Conservation (phyloP, 2,329 filamentous ascomycete species). For the Sodiomyces alkalinus region DNA sequence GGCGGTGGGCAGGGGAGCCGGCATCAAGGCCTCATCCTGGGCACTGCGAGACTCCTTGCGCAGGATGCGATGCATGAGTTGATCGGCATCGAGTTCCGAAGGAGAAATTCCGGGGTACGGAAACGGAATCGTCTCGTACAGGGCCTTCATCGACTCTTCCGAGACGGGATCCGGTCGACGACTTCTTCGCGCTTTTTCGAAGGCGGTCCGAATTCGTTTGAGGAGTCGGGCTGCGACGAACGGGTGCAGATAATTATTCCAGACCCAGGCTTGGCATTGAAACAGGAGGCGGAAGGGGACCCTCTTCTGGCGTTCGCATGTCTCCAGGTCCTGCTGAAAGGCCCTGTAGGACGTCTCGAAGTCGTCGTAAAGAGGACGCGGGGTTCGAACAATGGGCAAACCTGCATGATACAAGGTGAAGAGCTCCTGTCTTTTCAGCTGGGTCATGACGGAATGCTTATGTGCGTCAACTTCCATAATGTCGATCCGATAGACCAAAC, state of each 20-base stretch:
- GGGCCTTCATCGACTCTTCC: conserved; percentile 33
- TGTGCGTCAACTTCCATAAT: too few relatives aligned
- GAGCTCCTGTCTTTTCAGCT: conserved; percentile 11
- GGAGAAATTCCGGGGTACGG: conserved; percentile 35
- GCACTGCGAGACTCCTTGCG: conserved; percentile 25
- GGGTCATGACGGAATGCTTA: too few relatives aligned
- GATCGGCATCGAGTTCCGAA: conserved; percentile 19
- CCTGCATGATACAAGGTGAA: conserved; percentile 8
- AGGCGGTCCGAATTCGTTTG: conserved; percentile 20
- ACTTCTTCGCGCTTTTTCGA: conserved; percentile 10
- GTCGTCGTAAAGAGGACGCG: conserved; percentile 1
- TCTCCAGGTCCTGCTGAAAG: conserved; percentile 1
- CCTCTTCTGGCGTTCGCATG: conserved; percentile 11
- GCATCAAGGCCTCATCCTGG: conserved; percentile 5
- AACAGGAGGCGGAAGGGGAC: conserved; percentile 41
- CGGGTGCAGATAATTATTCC: conserved; percentile 48
- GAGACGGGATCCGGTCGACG: conserved; percentile 25
- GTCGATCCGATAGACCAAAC: conserved; percentile 30
- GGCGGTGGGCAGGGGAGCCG: neutral
- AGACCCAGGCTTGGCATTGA: conserved; percentile 47
- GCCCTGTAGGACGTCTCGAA: conserved; percentile 13
- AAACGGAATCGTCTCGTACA: conserved; percentile 37
- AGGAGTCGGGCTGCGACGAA: conserved; percentile 30
- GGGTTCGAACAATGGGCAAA: conserved; percentile 2
- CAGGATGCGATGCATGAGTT: conserved; percentile 23